Base-by-base conservation (phyloP, 1,284 basidiomycete species). In the Psilocybe mexicana region DNA sequence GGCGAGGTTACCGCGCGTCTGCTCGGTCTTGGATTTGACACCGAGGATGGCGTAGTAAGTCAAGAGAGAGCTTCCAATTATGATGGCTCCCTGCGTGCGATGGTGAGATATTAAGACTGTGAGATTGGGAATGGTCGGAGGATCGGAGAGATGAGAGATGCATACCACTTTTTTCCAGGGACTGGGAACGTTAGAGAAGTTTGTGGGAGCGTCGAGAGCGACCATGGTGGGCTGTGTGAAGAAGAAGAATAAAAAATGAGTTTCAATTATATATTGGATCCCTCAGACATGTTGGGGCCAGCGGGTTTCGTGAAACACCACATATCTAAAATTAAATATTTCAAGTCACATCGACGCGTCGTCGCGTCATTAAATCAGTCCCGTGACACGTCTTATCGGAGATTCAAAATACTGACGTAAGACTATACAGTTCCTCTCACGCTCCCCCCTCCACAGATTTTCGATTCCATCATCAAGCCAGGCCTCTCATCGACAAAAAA, bases 381-480 rank as follows among this genome's bases (percentile, higher is more conserved):
- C 46, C 23, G 53, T 55, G 53, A 48, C 46, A 24, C 2, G 7
- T 6, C 18, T 36, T 30, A 47, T 40, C 57, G 57, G 57, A 59
- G 57, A 24, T 47, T 46, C 5, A 63, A 63, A 33, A 55, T 47
- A 12, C 30, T 33, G 43, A 25, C 18, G 53, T 53, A 58, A 63
- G 18, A 63, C 62, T 63, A 44, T 61, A 56, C 58, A 63, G 55
- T 57, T 49, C 18, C 3, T 26, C 33, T 14, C 7, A n/a, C 3
- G 35, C 11, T 40, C 11, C 3, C 3, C 23, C 10, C 42, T 54
- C 61, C 24, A 8, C 30, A 48, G 18, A 18, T 18, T 18, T 18
- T 18, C 43, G 57, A 69, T 72, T 75, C 60, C 30, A 33, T 33
- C 4, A 8, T 8, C 30, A 18, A 69, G 69, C 63, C 10, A 40